Evolutionary conservation across 129 eudicot genomes (phyloP).

Genomic region (Lactuca saligna): DNA sequence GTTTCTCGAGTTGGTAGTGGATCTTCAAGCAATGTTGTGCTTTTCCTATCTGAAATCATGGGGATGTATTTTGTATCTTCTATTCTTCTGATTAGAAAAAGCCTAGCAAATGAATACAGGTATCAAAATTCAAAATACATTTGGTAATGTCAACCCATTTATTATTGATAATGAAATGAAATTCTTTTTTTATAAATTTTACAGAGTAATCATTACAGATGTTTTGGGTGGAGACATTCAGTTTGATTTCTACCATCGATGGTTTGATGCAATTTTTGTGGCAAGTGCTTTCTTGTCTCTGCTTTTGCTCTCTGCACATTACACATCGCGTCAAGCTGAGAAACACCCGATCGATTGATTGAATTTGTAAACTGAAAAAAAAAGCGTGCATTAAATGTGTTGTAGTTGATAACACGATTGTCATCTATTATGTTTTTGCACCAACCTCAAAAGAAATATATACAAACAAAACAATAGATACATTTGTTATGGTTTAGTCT

Average conservation of each 20-base stretch:
- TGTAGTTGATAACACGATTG: constrained; percentile 25
- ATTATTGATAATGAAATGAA: background rate
- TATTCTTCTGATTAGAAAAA: constrained; percentile 85
- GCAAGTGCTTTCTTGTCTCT: constrained; percentile 96
- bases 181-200: background rate
- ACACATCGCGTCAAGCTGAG: constrained; percentile 92
- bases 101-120: constrained; percentile 96
- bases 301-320: constrained; percentile 95
- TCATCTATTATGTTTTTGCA: constrained; percentile 16
- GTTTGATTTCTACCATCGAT: constrained; percentile 92
- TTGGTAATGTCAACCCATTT: background rate
- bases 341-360: constrained; percentile 82
- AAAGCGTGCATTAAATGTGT: constrained; percentile 15
- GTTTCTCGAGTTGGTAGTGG: constrained; percentile 99
- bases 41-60: constrained; percentile 96
- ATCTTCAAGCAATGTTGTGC: constrained; percentile 96
- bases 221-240: constrained; percentile 98
- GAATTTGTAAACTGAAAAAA: background rate
- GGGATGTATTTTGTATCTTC: constrained; percentile 98
- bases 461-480: constrained; percentile 21
- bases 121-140: constrained; percentile 8
- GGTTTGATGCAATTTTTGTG: constrained; percentile 98
- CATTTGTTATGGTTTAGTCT: constrained; percentile 3
- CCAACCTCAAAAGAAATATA: constrained; percentile 2
- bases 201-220: constrained; percentile 94